Evolutionary conservation across 495 filamentous ascomycete genomes (phyloP), one percentile per base, ranked within the genome.

Genomic region (Aspergillus asperescens): DNA sequence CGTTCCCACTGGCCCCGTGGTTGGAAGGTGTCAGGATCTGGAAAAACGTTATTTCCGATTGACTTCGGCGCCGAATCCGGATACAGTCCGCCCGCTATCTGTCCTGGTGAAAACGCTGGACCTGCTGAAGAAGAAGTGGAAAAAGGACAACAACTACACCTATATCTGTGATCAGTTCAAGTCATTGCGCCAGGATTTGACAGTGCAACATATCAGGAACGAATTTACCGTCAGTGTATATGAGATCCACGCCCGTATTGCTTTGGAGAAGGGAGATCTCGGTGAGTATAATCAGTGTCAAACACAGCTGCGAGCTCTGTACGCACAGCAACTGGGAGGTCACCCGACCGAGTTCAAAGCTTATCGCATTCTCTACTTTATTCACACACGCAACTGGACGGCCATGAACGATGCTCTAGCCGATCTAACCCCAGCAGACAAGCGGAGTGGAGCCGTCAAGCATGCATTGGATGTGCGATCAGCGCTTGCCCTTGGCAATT

Each of bases 241-340:
- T 69, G 93, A 99, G 76, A 90, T 91, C 53, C 94, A 99, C 74
- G 94, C 92, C 46, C 85, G 93, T 35, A 97, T 99, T 73, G 93
- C 93, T 55, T 76, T 99, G 66, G 93, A 99, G 77, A 96, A 94
- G 81, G 90, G 87, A 67, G 93, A 99, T 78, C 80, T 96, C 75
- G 92, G 93, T 99, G 93, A 99, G 93, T 99, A 97, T 90, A 99
- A 99, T 78, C 93, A 99, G 81, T 99, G 93, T 70, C 94, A 97
- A 77, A 96, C 93, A 54, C 93, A 97, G 75, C 81, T 99, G 63
- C 86, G 88, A 63, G 88, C 85, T 50, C 77, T 99, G 59, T 96
- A 99, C 68, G 78, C 79, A 66, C 81, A 87, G 71, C 84, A 87
- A 56, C 75, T 95, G 55, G 88, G 87, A 64, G 94, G 94, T 54